These are phyloP conservation scores for Termitomyces sp. DNA, from an alignment of 768 basidiomycete species.

Conservation along the genomic window DNA sequence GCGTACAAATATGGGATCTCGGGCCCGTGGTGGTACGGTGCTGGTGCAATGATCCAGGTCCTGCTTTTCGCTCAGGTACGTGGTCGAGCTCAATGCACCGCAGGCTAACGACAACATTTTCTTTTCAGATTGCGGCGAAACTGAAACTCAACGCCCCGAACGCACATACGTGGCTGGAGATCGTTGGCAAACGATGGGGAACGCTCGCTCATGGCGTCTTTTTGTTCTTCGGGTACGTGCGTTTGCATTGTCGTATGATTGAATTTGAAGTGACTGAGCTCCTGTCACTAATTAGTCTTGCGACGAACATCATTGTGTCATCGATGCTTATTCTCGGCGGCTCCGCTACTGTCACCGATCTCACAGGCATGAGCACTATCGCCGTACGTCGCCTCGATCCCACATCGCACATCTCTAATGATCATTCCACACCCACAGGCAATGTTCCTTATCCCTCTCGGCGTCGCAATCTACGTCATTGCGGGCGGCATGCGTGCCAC, in stretches of 20 bases:
- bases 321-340: constrained; percentile 80
- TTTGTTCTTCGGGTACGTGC: constrained; percentile 76
- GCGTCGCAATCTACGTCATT: constrained; percentile 85
- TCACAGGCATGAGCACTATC: constrained; percentile 89
- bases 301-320: constrained; percentile 88
- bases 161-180: constrained; percentile 87
- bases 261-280: too few relatives aligned
- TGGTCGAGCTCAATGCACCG: too few relatives aligned
- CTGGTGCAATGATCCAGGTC: constrained; percentile 84
- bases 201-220: constrained; percentile 75
- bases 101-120: too few relatives aligned
- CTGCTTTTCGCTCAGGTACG: constrained; percentile 78
- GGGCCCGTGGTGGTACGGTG: constrained; percentile 90
- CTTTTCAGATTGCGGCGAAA: constrained; percentile 72
- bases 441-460: constrained; percentile 86
- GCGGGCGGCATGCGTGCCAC: constrained; percentile 90
- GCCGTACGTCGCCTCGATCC: constrained; percentile 42
- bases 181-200: constrained; percentile 81
- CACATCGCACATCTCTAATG: too few relatives aligned
- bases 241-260: not conserved
- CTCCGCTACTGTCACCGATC: constrained; percentile 80
- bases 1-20: constrained; percentile 84
- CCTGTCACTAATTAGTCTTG: constrained; percentile 41
- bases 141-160: constrained; percentile 89
- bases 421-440: constrained; percentile 37